Conservation (phyloP, 441 rosid genomes). For the Breynia disticha region DNA sequence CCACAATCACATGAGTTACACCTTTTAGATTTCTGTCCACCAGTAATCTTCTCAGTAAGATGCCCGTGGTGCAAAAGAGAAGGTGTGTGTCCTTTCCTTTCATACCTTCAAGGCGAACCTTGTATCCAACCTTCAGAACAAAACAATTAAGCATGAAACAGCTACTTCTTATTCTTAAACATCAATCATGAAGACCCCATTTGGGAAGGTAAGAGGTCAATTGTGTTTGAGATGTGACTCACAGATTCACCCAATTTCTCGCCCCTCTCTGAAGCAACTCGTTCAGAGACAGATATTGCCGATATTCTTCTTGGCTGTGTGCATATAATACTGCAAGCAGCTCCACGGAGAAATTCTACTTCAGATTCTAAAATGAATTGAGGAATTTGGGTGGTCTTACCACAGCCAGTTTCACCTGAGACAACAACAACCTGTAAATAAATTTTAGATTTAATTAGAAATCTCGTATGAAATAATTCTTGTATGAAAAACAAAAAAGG, state of each 20-base stretch:
- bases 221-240: slow-evolving; percentile 29
- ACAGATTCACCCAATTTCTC: slow-evolving; percentile 90
- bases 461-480: neutral
- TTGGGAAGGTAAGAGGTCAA: slow-evolving; percentile 11
- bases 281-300: slow-evolving; percentile 88
- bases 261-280: slow-evolving; percentile 92
- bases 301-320: slow-evolving; percentile 91
- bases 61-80: slow-evolving; percentile 93
- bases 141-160: slow-evolving; percentile 12
- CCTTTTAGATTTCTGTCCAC: slow-evolving; percentile 81
- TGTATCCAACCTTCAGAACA: slow-evolving; percentile 70
- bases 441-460: slow-evolving; percentile 3
- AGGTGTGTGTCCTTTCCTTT: slow-evolving; percentile 82
- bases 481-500: too few species aligned
- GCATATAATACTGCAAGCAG: slow-evolving; percentile 72
- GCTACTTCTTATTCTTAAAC: slow-evolving; percentile 9
- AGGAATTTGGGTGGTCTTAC: slow-evolving; percentile 94
- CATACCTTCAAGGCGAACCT: slow-evolving; percentile 84
- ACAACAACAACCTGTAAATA: slow-evolving; percentile 63
- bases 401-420: slow-evolving; percentile 97
- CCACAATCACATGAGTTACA: slow-evolving; percentile 80
- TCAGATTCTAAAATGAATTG: slow-evolving; percentile 82
- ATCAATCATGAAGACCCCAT: slow-evolving; percentile 7
- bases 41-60: slow-evolving; percentile 79
- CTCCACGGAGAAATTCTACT: slow-evolving; percentile 58